Conservation (phyloP, 1,284 basidiomycete genomes). For the Cutaneotrichosporon daszewskae region DNA sequence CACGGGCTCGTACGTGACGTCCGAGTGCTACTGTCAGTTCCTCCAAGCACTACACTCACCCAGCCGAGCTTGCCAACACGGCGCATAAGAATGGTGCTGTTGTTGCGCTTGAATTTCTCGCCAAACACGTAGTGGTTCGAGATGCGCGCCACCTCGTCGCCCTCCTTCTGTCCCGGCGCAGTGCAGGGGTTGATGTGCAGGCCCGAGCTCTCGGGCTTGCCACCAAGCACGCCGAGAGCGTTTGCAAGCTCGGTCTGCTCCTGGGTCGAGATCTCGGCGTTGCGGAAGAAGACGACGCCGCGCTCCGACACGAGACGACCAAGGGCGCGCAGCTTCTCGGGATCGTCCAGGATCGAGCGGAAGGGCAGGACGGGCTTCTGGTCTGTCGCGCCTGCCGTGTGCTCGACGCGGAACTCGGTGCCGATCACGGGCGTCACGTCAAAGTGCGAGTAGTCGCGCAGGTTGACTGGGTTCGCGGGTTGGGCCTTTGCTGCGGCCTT, state of each 20-base stretch:
- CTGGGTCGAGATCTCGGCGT: conserved; percentile 51
- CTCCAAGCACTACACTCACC: conserved; percentile 1
- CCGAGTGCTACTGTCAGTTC: conserved; percentile 36
- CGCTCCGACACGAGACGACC: conserved; percentile 55
- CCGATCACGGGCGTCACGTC: conserved; percentile 38
- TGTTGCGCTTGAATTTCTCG: conserved; percentile 18
- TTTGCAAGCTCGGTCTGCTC: conserved; percentile 51
- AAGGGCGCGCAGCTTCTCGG: conserved; percentile 26
- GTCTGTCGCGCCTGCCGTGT: conserved; percentile 2
- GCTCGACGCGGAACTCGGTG: conserved; percentile 47
- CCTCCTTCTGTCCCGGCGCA: conserved; percentile 45
- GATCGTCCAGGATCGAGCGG: conserved; percentile 26
- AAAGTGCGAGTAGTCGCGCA: conserved; percentile 23
- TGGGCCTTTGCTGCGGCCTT: too few species aligned
- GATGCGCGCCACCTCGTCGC: conserved; percentile 54
- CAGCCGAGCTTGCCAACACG: conserved; percentile 1
- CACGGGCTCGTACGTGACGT: conserved; percentile 63
- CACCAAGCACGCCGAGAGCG: conserved; percentile 54
- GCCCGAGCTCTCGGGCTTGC: conserved; percentile 54
- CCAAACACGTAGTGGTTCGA: conserved; percentile 46
- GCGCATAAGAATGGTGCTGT: conserved; percentile 13
- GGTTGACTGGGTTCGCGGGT: conserved; percentile 6
- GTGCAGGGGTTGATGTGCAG: conserved; percentile 63
- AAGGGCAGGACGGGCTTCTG: conserved; percentile 26
- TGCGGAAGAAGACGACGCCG: conserved; percentile 64